Evolutionary conservation across 306 rosid species (phyloP).

Genomic region (Prunus salicina): DNA sequence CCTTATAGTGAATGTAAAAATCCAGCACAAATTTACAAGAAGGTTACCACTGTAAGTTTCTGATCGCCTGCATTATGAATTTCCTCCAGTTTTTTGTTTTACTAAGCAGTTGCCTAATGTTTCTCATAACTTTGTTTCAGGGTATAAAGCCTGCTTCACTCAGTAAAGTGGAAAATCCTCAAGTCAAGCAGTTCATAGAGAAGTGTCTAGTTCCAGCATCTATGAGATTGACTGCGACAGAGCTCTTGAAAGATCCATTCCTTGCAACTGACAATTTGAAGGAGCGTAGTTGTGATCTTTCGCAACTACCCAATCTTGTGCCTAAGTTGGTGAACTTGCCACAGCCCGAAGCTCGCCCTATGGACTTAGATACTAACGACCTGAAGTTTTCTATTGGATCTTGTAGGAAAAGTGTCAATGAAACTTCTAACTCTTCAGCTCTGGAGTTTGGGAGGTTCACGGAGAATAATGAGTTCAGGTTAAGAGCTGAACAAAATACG

Average conservation of each 20-base stretch:
- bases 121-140: constrained; percentile 34
- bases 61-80: neutral
- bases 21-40: constrained; percentile 85
- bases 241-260: constrained; percentile 82
- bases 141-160: constrained; percentile 89
- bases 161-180: constrained; percentile 56
- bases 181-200: constrained; percentile 78
- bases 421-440: constrained; percentile 35
- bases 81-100: neutral
- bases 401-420: constrained; percentile 27
- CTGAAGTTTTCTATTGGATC: constrained; percentile 39
- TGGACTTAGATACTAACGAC: constrained; percentile 59
- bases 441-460: constrained; percentile 43
- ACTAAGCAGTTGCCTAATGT: neutral
- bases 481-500: constrained; percentile 58
- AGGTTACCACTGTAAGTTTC: constrained; percentile 82
- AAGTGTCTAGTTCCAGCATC: constrained; percentile 83
- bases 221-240: constrained; percentile 61
- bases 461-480: constrained; percentile 47
- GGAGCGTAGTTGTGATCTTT: constrained; percentile 24
- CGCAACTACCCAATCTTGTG: constrained; percentile 19
- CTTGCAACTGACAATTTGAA: constrained; percentile 50
- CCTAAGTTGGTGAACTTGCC: constrained; percentile 33
- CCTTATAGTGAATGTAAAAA: constrained; percentile 90
- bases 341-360: constrained; percentile 39